Percentiles rank a stretch among this genome's conserved stretches.
These are phyloP conservation scores for Angomonas ambiguus DNA, from an alignment of 208 protist genomes.

Conservation along the genomic window DNA sequence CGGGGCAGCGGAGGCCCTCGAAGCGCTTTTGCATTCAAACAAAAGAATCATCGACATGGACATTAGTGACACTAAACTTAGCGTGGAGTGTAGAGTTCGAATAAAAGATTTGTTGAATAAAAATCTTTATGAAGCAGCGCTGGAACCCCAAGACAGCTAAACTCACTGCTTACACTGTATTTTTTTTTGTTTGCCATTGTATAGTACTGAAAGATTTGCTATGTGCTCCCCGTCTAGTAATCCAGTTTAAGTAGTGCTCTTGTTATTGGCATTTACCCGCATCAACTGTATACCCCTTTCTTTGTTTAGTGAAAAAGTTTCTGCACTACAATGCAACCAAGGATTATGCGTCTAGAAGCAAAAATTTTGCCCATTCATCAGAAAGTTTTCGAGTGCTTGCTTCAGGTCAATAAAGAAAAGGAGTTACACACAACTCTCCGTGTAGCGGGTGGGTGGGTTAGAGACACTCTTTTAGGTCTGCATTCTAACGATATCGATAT, in stretches of 20 bases:
- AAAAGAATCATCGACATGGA: constrained; percentile 52
- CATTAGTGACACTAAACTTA: constrained; percentile 85
- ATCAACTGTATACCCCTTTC: no score
- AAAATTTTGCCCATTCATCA: constrained; percentile 56
- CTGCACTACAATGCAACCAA: not conserved
- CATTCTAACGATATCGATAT: constrained; percentile 98
- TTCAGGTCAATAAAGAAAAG: constrained; percentile 57
- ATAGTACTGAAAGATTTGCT: no score
- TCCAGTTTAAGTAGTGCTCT: no score
- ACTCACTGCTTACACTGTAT: no score
- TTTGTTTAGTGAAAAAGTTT: not conserved
- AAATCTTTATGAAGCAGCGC: not conserved
- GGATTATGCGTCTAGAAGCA: constrained; percentile 21
- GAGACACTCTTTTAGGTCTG: constrained; percentile 92
- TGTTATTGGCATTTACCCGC: no score
- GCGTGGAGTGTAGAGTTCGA: constrained; percentile 66
- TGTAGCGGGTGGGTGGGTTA: constrained; percentile 97
- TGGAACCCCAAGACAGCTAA: not conserved
- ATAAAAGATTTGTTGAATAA: constrained; percentile 17
- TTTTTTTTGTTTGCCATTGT: not conserved
- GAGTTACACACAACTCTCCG: constrained; percentile 69
- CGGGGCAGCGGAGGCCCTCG: constrained; percentile 61
- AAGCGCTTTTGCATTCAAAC: constrained; percentile 53
- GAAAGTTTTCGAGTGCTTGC: constrained; percentile 81
- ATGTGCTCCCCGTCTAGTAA: no score